A percentile compares a stretch with the other conserved stretches of the same genome.
These are phyloP conservation scores for Rhizopogon rudus DNA, from an alignment of 768 basidiomycete species.

Conservation along the genomic window DNA sequence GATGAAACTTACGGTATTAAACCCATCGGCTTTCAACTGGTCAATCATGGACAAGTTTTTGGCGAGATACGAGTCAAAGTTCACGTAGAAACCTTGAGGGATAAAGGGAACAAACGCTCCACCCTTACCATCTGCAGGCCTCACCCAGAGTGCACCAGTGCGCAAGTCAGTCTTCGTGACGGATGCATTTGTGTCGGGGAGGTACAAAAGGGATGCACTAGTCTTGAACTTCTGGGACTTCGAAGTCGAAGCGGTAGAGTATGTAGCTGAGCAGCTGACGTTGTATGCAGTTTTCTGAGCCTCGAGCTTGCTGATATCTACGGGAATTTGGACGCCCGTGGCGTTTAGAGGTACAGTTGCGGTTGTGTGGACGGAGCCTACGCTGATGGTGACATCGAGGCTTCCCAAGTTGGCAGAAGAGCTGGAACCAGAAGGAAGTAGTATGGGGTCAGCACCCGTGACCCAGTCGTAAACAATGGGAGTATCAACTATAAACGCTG, in stretches of 20 bases:
- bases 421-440: constrained; percentile 5
- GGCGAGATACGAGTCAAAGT: constrained; percentile 49
- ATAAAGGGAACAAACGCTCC: constrained; percentile 37
- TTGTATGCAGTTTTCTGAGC: constrained; percentile 25
- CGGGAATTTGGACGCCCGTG: constrained; percentile 28
- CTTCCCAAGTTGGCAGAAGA: constrained; percentile 7
- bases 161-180: constrained; percentile 46
- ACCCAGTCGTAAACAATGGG: constrained; percentile 31
- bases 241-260: constrained; percentile 8
- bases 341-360: constrained; percentile 34
- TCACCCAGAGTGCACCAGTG: constrained; percentile 39
- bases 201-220: constrained; percentile 32
- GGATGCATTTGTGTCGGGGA: constrained; percentile 31
- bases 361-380: constrained; percentile 17
- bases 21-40: constrained; percentile 57
- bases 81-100: constrained; percentile 73
- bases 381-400: constrained; percentile 25
- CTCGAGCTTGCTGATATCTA: constrained; percentile 26
- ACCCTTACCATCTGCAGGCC: constrained; percentile 23
- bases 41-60: constrained; percentile 48
- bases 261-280: constrained; percentile 31
- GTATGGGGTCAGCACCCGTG: constrained; percentile 29
- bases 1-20: constrained; percentile 15
- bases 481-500: constrained; percentile 33
- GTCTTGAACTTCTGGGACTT: constrained; percentile 24